phyloP scores from a whole-genome alignment of 78 protist genomes.

The Cavenderia fasciculata region DNA sequence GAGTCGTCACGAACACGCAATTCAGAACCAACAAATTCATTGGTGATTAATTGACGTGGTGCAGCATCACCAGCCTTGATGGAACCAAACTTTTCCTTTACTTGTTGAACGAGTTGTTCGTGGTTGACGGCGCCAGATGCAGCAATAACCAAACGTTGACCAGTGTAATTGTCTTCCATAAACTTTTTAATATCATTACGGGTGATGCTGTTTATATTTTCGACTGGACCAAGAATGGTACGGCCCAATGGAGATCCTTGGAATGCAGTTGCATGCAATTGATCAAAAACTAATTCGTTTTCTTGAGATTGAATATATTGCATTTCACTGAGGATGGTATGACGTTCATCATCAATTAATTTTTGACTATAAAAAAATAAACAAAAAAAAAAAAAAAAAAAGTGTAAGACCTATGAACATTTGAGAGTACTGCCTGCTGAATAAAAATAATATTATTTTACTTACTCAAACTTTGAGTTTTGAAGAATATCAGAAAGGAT shows the following conservation, averaged over 20 bases:
- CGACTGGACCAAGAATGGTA: slow-evolving; percentile 95
- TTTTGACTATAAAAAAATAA: not conserved
- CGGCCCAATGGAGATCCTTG: slow-evolving; percentile 90
- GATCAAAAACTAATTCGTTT: slow-evolving; percentile 92
- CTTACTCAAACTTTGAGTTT: slow-evolving; percentile 67
- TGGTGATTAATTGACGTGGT: not conserved
- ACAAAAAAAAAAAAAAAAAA: not conserved
- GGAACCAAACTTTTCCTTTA: slow-evolving; percentile 67
- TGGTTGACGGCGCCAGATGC: slow-evolving; percentile 96
- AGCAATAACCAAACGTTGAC: slow-evolving; percentile 92
- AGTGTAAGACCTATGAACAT: not conserved
- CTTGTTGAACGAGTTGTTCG: slow-evolving; percentile 84
- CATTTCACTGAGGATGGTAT: slow-evolving; percentile 92
- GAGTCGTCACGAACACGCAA: slow-evolving; percentile 83
- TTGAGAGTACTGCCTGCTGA: not conserved
- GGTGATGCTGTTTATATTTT: slow-evolving; percentile 87
- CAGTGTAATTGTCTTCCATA: slow-evolving; percentile 88
- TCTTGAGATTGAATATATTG: slow-evolving; percentile 78
- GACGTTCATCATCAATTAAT: slow-evolving; percentile 90
- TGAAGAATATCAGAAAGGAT: slow-evolving; percentile 94
- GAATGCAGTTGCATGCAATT: slow-evolving; percentile 93
- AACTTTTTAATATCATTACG: slow-evolving; percentile 82
- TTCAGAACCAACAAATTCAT: slow-evolving; percentile 57
- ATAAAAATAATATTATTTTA: not conserved
- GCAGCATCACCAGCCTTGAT: slow-evolving; percentile 33